A percentile compares a stretch with the other conserved stretches of the same genome.
phyloP scores from a whole-genome alignment of 441 rosid genomes.

The Kokia cookei region DNA sequence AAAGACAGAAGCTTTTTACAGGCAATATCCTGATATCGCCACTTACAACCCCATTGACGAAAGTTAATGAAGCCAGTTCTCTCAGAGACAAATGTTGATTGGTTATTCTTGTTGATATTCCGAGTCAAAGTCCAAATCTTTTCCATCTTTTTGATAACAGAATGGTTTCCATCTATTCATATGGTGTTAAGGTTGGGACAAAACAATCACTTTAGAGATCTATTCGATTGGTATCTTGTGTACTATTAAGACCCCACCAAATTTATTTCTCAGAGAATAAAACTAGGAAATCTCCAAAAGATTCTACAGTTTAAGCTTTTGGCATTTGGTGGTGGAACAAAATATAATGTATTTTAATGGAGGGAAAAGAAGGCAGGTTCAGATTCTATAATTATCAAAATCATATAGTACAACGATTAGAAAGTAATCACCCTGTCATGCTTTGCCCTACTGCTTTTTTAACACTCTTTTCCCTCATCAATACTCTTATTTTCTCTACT shows the following conservation, averaged over 20 bases:
- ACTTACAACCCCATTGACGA: background rate
- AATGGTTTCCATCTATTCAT: background rate
- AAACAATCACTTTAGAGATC: too few relatives aligned
- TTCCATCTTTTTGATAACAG: background rate
- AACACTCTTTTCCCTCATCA: conserved; percentile 48
- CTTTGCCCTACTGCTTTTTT: conserved; percentile 56
- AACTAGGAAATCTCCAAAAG: too few relatives aligned
- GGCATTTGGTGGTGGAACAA: background rate
- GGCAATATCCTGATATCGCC: background rate
- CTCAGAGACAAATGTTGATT: background rate
- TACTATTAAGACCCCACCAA: too few relatives aligned
- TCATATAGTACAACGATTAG: background rate
- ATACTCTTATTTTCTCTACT: conserved; percentile 50
- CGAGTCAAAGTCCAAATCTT: background rate
- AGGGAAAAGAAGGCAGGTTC: background rate
- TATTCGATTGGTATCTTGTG: too few relatives aligned
- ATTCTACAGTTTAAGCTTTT: background rate
- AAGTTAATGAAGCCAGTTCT: background rate
- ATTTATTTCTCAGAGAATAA: too few relatives aligned
- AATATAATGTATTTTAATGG: background rate
- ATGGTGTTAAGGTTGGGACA: too few relatives aligned
- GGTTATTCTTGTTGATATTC: background rate
- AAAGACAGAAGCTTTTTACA: background rate
- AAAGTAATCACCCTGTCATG: conserved; percentile 8
- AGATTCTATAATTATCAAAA: background rate